These are phyloP conservation scores for Lonicera japonica DNA, from an alignment of 129 eudicot genomes.

Conservation along the genomic window DNA sequence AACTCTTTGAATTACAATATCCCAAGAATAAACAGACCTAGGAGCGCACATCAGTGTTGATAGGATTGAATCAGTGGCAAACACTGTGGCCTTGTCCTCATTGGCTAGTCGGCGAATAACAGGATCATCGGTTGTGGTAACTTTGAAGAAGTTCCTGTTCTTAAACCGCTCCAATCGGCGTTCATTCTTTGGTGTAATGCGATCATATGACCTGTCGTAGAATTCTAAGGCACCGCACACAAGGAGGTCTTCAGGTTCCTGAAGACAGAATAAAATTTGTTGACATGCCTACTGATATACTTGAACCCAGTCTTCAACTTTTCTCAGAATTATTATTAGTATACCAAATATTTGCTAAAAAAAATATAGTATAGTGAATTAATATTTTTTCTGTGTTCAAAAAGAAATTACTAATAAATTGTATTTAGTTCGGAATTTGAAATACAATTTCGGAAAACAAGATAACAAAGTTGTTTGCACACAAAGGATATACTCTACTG, in stretches of 20 bases:
- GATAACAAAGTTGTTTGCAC: too few relatives aligned
- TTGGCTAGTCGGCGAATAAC: conserved; percentile 60
- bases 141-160: conserved; percentile 64
- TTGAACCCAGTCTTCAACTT: too few relatives aligned
- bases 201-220: conserved; percentile 57
- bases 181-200: conserved; percentile 58
- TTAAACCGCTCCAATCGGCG: conserved; percentile 65
- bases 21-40: conserved; percentile 84
- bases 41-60: conserved; percentile 75
- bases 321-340: too few relatives aligned
- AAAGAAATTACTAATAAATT: too few relatives aligned
- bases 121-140: conserved; percentile 79
- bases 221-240: conserved; percentile 59
- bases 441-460: too few relatives aligned
- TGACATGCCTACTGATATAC: too few relatives aligned
- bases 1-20: conserved; percentile 82
- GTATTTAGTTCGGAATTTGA: too few relatives aligned
- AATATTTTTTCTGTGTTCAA: too few relatives aligned
- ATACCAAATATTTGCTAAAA: too few relatives aligned
- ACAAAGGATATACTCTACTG: too few relatives aligned
- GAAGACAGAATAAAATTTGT: too few relatives aligned
- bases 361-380: too few relatives aligned
- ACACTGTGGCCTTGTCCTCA: conserved; percentile 77
- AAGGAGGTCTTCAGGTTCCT: conserved; percentile 66
- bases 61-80: conserved; percentile 64